Percentiles rank a stretch among this genome's conserved stretches.
Conservation (phyloP, 768 basidiomycete genomes). For the Leucosporidium scottii region DNA sequence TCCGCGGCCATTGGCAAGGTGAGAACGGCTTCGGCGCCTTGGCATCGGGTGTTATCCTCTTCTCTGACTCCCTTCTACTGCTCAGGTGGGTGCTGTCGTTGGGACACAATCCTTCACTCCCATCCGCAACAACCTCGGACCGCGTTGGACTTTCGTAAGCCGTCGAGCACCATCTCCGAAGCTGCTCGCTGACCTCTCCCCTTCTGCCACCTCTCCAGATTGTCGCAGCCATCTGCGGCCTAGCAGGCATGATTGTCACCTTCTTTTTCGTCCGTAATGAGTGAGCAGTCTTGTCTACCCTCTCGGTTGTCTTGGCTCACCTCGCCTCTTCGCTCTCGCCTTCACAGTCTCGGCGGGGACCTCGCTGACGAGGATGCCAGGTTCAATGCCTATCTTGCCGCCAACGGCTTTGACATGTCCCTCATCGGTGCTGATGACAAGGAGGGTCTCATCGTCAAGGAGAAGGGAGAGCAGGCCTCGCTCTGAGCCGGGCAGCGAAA, state of each 20-base stretch:
- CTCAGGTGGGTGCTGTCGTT: constrained; percentile 56
- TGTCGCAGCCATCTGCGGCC: constrained; percentile 61
- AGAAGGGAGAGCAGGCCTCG: not conserved
- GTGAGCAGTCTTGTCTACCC: constrained; percentile 2
- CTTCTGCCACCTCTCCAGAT: constrained; percentile 44
- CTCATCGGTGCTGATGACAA: constrained; percentile 54
- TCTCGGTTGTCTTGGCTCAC: not conserved
- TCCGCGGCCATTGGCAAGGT: constrained; percentile 61
- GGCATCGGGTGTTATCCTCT: too few relatives aligned
- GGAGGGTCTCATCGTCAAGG: constrained; percentile 30
- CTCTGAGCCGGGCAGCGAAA: too few relatives aligned
- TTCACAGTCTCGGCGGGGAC: constrained; percentile 44
- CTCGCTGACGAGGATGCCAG: constrained; percentile 59
- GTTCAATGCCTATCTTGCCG: constrained; percentile 56
- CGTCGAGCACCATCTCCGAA: not conserved
- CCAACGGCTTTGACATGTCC: constrained; percentile 58
- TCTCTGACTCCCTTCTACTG: constrained; percentile 6
- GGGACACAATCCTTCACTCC: constrained; percentile 66
- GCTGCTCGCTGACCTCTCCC: not conserved
- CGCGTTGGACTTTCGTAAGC: constrained; percentile 45
- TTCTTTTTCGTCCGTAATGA: constrained; percentile 60
- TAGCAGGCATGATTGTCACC: constrained; percentile 57
- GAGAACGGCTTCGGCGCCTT: not conserved
- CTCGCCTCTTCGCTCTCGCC: too few relatives aligned
- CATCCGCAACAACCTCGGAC: constrained; percentile 60